Evolutionary conservation across 73 alveolate species (phyloP).

Genomic region (Tetrahymena elliotti): DNA sequence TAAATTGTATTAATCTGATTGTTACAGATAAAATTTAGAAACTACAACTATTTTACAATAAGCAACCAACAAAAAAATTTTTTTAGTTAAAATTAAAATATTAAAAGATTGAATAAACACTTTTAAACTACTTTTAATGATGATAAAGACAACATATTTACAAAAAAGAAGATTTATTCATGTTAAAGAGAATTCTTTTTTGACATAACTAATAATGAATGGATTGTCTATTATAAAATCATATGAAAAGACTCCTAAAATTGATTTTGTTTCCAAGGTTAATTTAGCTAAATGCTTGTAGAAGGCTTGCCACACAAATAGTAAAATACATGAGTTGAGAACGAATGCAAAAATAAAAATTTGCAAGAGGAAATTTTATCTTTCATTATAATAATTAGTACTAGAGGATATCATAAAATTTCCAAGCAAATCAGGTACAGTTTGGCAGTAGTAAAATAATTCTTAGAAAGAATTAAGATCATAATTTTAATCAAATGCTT

Average conservation of each 20-base stretch:
- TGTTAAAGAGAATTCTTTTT: not conserved
- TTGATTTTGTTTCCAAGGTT: not conserved
- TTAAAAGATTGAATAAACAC: no score
- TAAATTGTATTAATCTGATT: no score
- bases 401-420: not conserved
- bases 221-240: not conserved
- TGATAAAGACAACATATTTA: not conserved
- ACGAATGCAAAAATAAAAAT: not conserved
- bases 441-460: not conserved
- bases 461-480: not conserved
- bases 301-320: not conserved
- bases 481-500: not conserved
- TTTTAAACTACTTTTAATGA: not conserved
- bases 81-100: no score
- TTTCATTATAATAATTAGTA: not conserved
- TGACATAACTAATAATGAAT: not conserved
- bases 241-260: not conserved
- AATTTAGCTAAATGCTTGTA: not conserved
- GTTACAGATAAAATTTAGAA: no score
- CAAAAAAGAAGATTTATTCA: not conserved
- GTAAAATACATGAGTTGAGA: not conserved
- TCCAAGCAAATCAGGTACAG: not conserved
- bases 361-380: not conserved
- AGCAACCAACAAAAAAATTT: no score
- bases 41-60: no score